phyloP scores from a whole-genome alignment of 1,139 yeast genomes.

The Blastobotrys serpentis region DNA sequence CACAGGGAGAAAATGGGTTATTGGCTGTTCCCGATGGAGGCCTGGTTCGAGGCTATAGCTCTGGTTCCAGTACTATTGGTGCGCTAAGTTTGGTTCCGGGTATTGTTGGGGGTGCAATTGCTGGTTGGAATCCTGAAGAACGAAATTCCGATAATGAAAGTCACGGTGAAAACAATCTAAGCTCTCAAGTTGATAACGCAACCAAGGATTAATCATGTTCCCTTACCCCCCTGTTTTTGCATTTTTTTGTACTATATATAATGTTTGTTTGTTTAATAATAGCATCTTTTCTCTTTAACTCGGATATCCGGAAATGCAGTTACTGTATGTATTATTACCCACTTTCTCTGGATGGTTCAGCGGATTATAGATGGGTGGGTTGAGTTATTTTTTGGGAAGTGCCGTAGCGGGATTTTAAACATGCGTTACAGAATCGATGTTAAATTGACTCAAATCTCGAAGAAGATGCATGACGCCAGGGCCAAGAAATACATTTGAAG shows the following conservation, averaged over 20 bases:
- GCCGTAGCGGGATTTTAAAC: too few relatives aligned
- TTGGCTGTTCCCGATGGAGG: slow-evolving; percentile 30
- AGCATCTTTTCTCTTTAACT: background rate
- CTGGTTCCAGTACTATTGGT: slow-evolving; percentile 37
- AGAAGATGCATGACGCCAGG: too few relatives aligned
- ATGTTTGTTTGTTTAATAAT: background rate
- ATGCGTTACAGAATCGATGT: too few relatives aligned
- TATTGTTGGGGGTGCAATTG: slow-evolving; percentile 54
- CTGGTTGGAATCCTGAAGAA: slow-evolving; percentile 36
- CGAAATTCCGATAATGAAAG: background rate
- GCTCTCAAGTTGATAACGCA: too few relatives aligned
- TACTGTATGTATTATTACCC: background rate
- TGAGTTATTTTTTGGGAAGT: too few relatives aligned
- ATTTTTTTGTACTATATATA: slow-evolving; percentile 2
- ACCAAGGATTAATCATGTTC: background rate
- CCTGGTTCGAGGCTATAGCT: slow-evolving; percentile 24
- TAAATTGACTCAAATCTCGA: too few relatives aligned
- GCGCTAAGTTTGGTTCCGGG: slow-evolving; percentile 54
- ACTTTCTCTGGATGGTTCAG: too few relatives aligned
- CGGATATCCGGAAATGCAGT: too few relatives aligned
- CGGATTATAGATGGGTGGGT: too few relatives aligned
- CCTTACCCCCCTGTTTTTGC: background rate
- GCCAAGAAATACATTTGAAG: background rate
- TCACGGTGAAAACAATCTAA: too few relatives aligned
- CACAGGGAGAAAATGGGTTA: slow-evolving; percentile 22